Conservation (phyloP, 2,329 filamentous ascomycete species). For the Thielaviopsis populi region DNA sequence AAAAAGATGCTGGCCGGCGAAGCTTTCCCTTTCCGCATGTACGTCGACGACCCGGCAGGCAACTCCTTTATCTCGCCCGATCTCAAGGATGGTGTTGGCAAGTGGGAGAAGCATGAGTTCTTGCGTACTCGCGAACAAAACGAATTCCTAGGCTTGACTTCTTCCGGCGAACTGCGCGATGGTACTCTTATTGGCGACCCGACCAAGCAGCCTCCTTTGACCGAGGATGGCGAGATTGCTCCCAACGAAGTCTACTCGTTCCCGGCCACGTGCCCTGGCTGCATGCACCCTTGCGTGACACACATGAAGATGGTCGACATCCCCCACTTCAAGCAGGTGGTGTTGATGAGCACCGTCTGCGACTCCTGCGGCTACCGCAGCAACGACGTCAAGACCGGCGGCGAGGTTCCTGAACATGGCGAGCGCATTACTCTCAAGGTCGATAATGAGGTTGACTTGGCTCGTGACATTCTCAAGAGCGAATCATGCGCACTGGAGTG, state of each 20-base stretch:
- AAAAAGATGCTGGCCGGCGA: constrained; percentile 63
- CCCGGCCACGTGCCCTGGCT: constrained; percentile 82
- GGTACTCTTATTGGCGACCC: constrained; percentile 23
- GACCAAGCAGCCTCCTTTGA: constrained; percentile 23
- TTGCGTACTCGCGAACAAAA: constrained; percentile 74
- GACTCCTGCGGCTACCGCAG: constrained; percentile 84
- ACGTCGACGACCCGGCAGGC: constrained; percentile 78
- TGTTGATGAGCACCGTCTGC: constrained; percentile 89
- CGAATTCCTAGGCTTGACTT: constrained; percentile 60
- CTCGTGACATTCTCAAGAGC: constrained; percentile 87
- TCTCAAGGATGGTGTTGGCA: constrained; percentile 61
- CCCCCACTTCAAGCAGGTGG: constrained; percentile 92
- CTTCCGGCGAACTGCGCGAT: constrained; percentile 32
- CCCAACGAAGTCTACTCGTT: constrained; percentile 88
- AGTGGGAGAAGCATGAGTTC: constrained; percentile 80
- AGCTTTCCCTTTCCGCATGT: constrained; percentile 74
- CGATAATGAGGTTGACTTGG: constrained; percentile 54
- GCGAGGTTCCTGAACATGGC: constrained; percentile 74
- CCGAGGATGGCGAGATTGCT: constrained; percentile 60
- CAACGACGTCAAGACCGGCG: constrained; percentile 96
- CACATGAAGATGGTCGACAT: constrained; percentile 99
- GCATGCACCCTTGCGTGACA: constrained; percentile 69
- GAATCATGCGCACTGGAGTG: constrained; percentile 81
- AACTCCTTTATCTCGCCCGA: constrained; percentile 95
- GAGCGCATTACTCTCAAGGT: constrained; percentile 69